phyloP scores from a whole-genome alignment of 352 stramenopile genomes.

The Plasmopara halstedii region DNA sequence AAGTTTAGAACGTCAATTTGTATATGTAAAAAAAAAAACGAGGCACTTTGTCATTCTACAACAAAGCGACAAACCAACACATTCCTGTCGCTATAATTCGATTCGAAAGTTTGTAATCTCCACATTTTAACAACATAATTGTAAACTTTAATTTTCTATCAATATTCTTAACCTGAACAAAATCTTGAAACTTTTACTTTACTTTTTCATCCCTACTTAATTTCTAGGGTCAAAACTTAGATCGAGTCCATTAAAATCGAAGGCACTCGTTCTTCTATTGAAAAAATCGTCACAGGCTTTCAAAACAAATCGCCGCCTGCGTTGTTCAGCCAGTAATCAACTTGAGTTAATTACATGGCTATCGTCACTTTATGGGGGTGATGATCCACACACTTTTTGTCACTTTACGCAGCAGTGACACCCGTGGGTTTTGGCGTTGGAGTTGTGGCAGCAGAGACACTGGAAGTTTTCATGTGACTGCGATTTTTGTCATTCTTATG shows the following conservation, averaged over 20 bases:
- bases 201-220: conserved; percentile 38
- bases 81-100: too few species aligned
- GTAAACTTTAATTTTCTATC: too few species aligned
- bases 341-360: too few species aligned
- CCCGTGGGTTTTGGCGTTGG: conserved; percentile 35
- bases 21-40: too few species aligned
- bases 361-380: too few species aligned
- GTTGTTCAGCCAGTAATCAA: too few species aligned
- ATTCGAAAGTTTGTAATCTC: too few species aligned
- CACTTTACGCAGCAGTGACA: conserved; percentile 34
- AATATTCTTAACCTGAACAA: not conserved
- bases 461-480: conserved; percentile 27
- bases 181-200: conserved; percentile 32
- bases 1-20: too few species aligned
- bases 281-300: conserved; percentile 11
- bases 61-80: too few species aligned
- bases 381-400: conserved; percentile 9
- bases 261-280: conserved; percentile 24
- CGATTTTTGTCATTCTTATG: conserved; percentile 39
- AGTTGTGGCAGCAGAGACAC: conserved; percentile 22
- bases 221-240: conserved; percentile 32
- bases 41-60: too few species aligned
- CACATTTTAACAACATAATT: too few species aligned
- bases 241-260: conserved; percentile 24
- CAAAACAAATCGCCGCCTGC: conserved; percentile 19